These are phyloP conservation scores for Microdochium nivale DNA, from an alignment of 2,329 filamentous ascomycete species.

Conservation along the genomic window DNA sequence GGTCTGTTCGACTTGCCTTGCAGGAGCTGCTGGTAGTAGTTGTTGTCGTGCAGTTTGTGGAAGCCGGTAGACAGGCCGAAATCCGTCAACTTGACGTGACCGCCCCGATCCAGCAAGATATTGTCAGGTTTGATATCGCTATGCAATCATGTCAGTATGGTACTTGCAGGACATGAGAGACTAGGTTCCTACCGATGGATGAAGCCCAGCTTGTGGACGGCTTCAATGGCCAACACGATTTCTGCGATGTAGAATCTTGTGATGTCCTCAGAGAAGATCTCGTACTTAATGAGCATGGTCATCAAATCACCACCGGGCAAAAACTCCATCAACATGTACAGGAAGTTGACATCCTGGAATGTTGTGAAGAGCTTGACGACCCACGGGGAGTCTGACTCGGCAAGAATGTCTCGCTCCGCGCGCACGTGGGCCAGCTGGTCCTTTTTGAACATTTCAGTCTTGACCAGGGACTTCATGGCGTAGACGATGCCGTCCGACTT, in stretches of 20 bases:
- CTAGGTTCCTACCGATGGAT: slow-evolving; percentile 73
- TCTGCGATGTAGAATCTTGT: slow-evolving; percentile 99
- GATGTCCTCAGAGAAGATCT: slow-evolving; percentile 98
- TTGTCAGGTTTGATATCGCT: slow-evolving; percentile 99
- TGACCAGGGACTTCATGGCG: slow-evolving; percentile 95
- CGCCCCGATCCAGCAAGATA: slow-evolving; percentile 87
- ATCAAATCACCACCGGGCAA: slow-evolving; percentile 95
- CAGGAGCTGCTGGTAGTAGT: slow-evolving; percentile 94
- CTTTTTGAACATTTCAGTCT: slow-evolving; percentile 99
- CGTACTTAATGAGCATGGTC: slow-evolving; percentile 99
- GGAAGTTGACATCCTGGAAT: slow-evolving; percentile 91
- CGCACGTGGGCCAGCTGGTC: slow-evolving; percentile 96
- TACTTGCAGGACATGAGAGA: not conserved
- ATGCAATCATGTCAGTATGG: slow-evolving; percentile 44
- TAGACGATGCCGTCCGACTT: slow-evolving; percentile 96
- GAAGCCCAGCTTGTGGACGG: slow-evolving; percentile 94
- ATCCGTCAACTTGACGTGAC: slow-evolving; percentile 96
- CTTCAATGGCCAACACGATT: slow-evolving; percentile 95
- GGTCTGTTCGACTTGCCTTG: slow-evolving; percentile 67
- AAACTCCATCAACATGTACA: slow-evolving; percentile 99
- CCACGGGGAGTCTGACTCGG: slow-evolving; percentile 99
- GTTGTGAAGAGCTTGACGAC: slow-evolving; percentile 97
- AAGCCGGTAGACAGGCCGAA: slow-evolving; percentile 97
- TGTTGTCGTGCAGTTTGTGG: slow-evolving; percentile 95
- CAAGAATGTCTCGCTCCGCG: slow-evolving; percentile 93